phyloP scores from a whole-genome alignment of 2,329 filamentous ascomycete genomes.

The Botryotinia calthae region DNA sequence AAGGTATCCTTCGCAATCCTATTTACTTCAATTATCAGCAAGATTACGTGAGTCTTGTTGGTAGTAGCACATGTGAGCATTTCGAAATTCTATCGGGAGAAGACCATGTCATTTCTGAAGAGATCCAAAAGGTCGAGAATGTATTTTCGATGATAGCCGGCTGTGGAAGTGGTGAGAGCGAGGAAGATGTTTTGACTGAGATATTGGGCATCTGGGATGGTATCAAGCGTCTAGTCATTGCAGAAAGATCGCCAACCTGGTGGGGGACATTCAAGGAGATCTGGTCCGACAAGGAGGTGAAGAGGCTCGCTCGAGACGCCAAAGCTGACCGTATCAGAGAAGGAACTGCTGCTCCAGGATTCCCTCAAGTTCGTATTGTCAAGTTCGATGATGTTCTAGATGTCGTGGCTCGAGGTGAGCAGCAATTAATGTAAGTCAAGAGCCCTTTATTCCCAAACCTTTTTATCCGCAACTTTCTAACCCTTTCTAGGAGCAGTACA shows the following conservation, averaged over 20 bases:
- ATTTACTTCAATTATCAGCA: conserved; percentile 15
- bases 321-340: background rate
- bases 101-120: background rate
- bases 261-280: conserved; percentile 18
- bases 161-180: background rate
- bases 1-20: background rate
- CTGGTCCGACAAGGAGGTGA: conserved; percentile 14
- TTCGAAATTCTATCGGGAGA: background rate
- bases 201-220: background rate
- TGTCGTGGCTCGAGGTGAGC: background rate
- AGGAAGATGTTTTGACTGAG: background rate
- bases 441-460: background rate
- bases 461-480: background rate
- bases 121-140: conserved; percentile 9
- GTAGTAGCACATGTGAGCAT: background rate
- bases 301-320: background rate
- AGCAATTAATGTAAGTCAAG: background rate
- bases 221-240: background rate
- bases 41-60: conserved; percentile 9
- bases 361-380: conserved; percentile 10
- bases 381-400: conserved; percentile 12
- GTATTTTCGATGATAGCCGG: background rate
- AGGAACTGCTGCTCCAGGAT: background rate
- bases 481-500: background rate
- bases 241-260: conserved; percentile 11